Conservation (phyloP, 495 filamentous ascomycete species). For the Neurospora sp. region DNA sequence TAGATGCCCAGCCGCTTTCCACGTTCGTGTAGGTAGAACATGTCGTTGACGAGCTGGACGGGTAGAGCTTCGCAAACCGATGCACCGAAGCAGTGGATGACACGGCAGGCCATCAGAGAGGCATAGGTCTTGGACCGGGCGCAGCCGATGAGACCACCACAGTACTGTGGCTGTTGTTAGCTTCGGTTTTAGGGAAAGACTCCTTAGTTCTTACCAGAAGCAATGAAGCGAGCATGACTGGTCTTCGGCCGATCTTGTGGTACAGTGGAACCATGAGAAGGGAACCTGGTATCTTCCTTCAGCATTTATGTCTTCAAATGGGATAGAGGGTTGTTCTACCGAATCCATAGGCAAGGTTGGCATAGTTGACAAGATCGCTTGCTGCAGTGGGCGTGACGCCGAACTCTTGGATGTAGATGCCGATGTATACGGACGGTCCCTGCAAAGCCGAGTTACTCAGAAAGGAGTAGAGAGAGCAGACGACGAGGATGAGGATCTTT, state of each 20-base stretch:
- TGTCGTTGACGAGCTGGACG: conserved; percentile 56
- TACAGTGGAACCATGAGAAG: conserved; percentile 51
- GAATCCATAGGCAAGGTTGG: conserved; percentile 54
- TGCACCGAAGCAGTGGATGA: conserved; percentile 48
- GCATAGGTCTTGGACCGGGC: conserved; percentile 40
- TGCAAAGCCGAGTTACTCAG: conserved; percentile 48
- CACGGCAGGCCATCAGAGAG: conserved; percentile 44
- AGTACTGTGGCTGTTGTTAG: conserved; percentile 27
- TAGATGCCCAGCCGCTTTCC: conserved; percentile 50
- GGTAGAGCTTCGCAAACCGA: conserved; percentile 53
- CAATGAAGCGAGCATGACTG: conserved; percentile 48
- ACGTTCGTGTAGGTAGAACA: conserved; percentile 55
- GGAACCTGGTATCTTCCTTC: conserved; percentile 25
- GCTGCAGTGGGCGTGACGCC: conserved; percentile 37
- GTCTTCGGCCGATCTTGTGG: conserved; percentile 49
- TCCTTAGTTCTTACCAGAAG: conserved; percentile 22
- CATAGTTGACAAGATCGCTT: conserved; percentile 49
- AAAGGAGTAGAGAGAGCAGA: conserved; percentile 51
- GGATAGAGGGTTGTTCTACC: conserved; percentile 20
- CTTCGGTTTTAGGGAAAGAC: too few relatives aligned
- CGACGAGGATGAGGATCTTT: conserved; percentile 49
- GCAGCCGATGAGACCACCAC: conserved; percentile 46
- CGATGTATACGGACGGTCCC: conserved; percentile 51
- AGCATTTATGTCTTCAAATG: not conserved
- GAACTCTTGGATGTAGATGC: conserved; percentile 46